Conservation (phyloP, 495 filamentous ascomycete species). For the Physcia stellaris region DNA sequence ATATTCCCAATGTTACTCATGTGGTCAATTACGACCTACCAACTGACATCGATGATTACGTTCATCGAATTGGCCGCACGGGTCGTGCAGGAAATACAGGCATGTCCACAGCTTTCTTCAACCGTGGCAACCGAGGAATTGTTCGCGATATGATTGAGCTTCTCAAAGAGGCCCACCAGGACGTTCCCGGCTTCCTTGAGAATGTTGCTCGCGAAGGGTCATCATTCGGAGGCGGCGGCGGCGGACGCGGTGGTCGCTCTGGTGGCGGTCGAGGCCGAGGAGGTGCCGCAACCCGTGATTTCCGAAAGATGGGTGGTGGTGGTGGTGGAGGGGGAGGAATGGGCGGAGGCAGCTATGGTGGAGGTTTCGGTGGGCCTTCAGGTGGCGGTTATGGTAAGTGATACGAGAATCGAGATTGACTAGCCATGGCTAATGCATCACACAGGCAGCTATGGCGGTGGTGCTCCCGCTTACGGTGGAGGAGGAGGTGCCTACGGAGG, state of each 20-base stretch:
- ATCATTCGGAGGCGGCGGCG: slow-evolving; percentile 59
- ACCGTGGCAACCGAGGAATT: slow-evolving; percentile 95
- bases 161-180: slow-evolving; percentile 95
- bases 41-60: slow-evolving; percentile 98
- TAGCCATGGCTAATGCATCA: too few relatives aligned
- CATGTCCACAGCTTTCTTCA: slow-evolving; percentile 98
- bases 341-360: slow-evolving; percentile 38
- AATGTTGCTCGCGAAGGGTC: slow-evolving; percentile 89
- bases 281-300: slow-evolving; percentile 65
- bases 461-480: slow-evolving; percentile 26
- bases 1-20: slow-evolving; percentile 97
- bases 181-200: slow-evolving; percentile 86
- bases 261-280: slow-evolving; percentile 46
- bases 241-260: slow-evolving; percentile 57
- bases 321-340: slow-evolving; percentile 34
- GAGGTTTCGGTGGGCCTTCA: slow-evolving; percentile 29
- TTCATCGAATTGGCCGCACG: slow-evolving; percentile 98
- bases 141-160: slow-evolving; percentile 91
- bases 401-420: neutral
- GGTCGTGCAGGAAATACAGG: slow-evolving; percentile 98
- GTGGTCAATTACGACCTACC: slow-evolving; percentile 99
- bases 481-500: slow-evolving; percentile 23
- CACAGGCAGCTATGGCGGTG: slow-evolving; percentile 34
- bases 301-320: slow-evolving; percentile 61
- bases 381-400: too few relatives aligned